phyloP scores from a whole-genome alignment of 73 alveolate genomes.

The Durusdinium trenchii region DNA sequence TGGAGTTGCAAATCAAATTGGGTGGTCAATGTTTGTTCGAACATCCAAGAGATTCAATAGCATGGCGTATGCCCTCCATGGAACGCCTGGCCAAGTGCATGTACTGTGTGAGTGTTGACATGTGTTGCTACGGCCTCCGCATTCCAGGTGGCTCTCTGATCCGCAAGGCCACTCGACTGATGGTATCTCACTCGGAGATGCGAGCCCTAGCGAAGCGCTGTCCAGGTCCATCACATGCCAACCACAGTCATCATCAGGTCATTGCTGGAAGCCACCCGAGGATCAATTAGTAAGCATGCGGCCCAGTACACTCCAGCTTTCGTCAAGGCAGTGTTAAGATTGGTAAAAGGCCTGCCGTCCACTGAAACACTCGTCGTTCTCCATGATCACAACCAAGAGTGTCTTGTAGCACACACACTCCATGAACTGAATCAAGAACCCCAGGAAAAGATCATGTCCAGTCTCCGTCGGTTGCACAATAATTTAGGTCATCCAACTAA shows the following conservation, averaged over 20 bases:
- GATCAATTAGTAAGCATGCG: not conserved
- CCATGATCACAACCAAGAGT: not conserved
- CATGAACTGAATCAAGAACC: not conserved
- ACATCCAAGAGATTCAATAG: not conserved
- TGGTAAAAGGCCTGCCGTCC: not conserved
- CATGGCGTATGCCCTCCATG: not conserved
- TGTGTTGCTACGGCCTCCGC: not conserved
- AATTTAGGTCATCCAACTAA: not conserved
- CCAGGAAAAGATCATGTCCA: not conserved
- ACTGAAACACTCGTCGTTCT: not conserved
- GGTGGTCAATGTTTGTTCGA: not conserved
- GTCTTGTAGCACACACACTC: not conserved
- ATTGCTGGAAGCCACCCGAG: not conserved
- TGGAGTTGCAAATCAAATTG: not conserved
- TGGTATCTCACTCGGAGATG: not conserved
- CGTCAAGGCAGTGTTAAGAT: not conserved
- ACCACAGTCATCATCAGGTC: not conserved
- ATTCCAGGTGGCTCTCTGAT: not conserved
- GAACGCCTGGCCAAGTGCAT: not conserved
- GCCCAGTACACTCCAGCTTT: not conserved
- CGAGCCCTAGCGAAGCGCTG: not conserved
- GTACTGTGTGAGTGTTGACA: not conserved
- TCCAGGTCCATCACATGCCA: not conserved
- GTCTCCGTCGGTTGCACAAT: not conserved
- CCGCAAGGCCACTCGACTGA: not conserved